Evolutionary conservation across 768 basidiomycete genomes (phyloP).

Genomic region (Royoungia palumana): DNA sequence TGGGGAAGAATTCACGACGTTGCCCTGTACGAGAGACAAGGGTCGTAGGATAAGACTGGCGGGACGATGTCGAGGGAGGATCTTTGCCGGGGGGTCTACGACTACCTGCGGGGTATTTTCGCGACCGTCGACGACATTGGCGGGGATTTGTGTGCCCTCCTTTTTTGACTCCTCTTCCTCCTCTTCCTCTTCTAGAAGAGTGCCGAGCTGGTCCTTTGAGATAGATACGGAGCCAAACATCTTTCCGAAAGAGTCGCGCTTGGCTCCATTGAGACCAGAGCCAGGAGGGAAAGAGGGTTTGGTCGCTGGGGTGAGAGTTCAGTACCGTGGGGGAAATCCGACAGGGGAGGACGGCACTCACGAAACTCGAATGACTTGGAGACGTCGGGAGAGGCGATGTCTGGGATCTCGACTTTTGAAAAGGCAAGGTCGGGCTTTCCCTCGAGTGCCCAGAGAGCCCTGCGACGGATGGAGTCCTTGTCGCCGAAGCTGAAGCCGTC

Average conservation of each 20-base stretch:
- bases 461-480: conserved; percentile 74
- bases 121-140: conserved; percentile 12
- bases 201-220: conserved; percentile 74
- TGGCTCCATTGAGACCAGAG: conserved; percentile 42
- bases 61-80: conserved; percentile 57
- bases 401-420: conserved; percentile 81
- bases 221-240: conserved; percentile 56
- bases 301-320: conserved; percentile 40
- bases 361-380: conserved; percentile 65
- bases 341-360: conserved; percentile 36
- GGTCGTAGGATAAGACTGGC: conserved; percentile 65
- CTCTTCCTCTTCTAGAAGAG: conserved; percentile 82
- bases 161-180: conserved; percentile 80
- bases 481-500: conserved; percentile 68
- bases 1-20: conserved; percentile 33
- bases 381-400: conserved; percentile 58
- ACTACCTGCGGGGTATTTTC: conserved; percentile 23
- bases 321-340: not conserved
- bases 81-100: conserved; percentile 35
- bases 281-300: conserved; percentile 59
- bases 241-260: conserved; percentile 81
- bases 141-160: conserved; percentile 14
- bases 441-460: conserved; percentile 84
- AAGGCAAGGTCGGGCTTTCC: conserved; percentile 72
- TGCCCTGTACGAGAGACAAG: conserved; percentile 63